A percentile compares a stretch with the other conserved stretches of the same genome.
phyloP scores from a whole-genome alignment of 2,329 filamentous ascomycete genomes.

The Trichoderma atroviride region DNA sequence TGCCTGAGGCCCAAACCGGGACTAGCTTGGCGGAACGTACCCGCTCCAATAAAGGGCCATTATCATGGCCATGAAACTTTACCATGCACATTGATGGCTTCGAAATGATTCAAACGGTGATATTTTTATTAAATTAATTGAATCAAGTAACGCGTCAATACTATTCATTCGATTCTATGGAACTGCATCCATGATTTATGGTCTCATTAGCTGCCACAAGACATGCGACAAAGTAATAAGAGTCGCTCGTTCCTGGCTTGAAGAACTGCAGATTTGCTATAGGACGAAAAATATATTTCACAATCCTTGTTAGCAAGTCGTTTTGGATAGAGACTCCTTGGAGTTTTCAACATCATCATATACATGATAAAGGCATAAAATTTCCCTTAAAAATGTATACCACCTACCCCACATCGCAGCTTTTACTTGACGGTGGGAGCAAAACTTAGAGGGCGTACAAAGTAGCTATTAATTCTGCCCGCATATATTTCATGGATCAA shows the following conservation, averaged over 20 bases:
- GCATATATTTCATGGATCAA: background rate
- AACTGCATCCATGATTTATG: no score
- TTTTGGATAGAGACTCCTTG: background rate
- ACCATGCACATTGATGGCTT: background rate
- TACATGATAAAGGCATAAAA: background rate
- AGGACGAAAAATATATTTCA: background rate
- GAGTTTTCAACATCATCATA: background rate
- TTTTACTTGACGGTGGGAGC: background rate
- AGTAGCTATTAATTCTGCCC: background rate
- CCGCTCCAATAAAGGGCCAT: background rate
- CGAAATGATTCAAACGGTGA: background rate
- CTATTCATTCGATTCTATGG: no score
- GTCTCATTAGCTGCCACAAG: no score
- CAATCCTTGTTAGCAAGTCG: background rate
- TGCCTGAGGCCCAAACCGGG: slow-evolving; percentile 21
- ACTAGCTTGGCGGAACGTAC: slow-evolving; percentile 15
- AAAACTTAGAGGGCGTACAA: background rate
- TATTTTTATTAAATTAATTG: background rate
- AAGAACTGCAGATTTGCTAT: no score
- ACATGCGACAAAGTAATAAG: no score
- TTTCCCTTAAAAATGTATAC: background rate
- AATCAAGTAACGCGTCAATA: no score
- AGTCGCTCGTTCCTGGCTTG: no score
- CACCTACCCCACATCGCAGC: background rate
- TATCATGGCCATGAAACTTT: background rate